These are phyloP conservation scores for Protomyces macrosporus DNA, from an alignment of 1,139 yeast genomes.

Conservation along the genomic window DNA sequence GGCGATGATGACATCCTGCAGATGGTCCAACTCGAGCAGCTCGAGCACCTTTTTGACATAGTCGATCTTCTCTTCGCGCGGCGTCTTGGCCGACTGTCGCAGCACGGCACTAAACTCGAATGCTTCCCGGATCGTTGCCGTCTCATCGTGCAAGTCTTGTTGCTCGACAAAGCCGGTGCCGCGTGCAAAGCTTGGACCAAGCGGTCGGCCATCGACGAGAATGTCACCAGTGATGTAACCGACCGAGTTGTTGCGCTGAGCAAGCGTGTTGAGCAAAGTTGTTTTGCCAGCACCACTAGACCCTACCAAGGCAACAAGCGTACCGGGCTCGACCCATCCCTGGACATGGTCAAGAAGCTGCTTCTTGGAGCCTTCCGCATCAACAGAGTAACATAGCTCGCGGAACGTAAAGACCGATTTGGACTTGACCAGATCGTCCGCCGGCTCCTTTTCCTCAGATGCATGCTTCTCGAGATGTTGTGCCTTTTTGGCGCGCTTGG, in stretches of 20 bases:
- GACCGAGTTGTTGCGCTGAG: constrained; percentile 63
- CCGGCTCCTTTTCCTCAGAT: constrained; percentile 7
- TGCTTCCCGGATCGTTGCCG: constrained; percentile 76
- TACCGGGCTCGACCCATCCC: constrained; percentile 67
- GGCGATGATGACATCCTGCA: constrained; percentile 79
- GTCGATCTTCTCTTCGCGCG: constrained; percentile 56
- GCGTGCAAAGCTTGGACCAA: constrained; percentile 70
- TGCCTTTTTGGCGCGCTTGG: constrained; percentile 8
- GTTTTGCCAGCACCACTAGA: constrained; percentile 88
- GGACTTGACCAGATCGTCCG: constrained; percentile 24
- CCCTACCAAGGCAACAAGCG: constrained; percentile 69
- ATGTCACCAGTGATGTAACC: constrained; percentile 73
- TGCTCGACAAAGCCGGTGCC: constrained; percentile 81
- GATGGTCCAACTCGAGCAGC: constrained; percentile 63
- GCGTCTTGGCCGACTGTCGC: constrained; percentile 57
- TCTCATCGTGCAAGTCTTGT: constrained; percentile 66
- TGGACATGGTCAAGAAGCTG: constrained; percentile 51
- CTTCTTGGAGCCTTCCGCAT: constrained; percentile 40
- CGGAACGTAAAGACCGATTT: constrained; percentile 42
- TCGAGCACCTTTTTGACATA: constrained; percentile 68
- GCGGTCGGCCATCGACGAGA: constrained; percentile 64
- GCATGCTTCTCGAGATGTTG: background rate
- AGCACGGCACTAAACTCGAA: constrained; percentile 64
- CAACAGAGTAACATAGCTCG: constrained; percentile 44
- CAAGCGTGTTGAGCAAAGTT: constrained; percentile 62